Evolutionary conservation across 352 stramenopile genomes (phyloP), one percentile per base, ranked within the genome.

Genomic region (Blastocystis sp.): DNA sequence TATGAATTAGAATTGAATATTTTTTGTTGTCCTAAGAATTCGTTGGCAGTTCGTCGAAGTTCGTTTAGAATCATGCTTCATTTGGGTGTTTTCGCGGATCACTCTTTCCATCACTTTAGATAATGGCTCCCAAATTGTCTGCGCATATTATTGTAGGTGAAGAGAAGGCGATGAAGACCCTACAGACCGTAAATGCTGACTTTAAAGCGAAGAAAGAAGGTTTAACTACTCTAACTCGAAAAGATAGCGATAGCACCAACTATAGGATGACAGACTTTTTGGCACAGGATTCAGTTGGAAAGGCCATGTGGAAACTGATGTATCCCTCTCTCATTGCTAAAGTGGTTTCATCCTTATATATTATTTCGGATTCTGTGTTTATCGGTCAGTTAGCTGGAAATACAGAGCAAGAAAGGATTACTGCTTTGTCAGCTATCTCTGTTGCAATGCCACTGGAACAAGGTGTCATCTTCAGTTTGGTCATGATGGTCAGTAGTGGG

Each of bases 321-420:
- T 88, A 88, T 77, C 77, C 77, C 1, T 76, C 62, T 0, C 34
- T 88, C 29, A 77, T 88, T 43, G 62, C 77, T 7, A 88, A 88
- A 53, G 62, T 88, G 4, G 77, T 88, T 13, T 79, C 62, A 15
- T 56, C 77, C 8, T 1, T 79, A 41, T 88, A 88, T 43, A 47
- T 61, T 9, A 47, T 88, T 18, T 79, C 43, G 13, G 56, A 88
- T 77, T 76, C 77, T 43, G 53, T 76, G 47, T 88, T 79, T 20
- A 88, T 88, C 29, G 61, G 77, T 23, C 39, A 88, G 43, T 34
- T 88, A 18, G 77, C 77, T 15, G 77, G 77, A 59, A 61, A 76
- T 6, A 88, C 39, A 5, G 54, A 88, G 55, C 56, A 77, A 39
- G 55, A 76, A 3, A n/a, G 77, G 7, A 77, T 34, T 5, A 26